Evolutionary conservation across 2,329 filamentous ascomycete species (phyloP), one percentile per base, ranked within the genome.

Genomic region (Bipolaris zeicola): DNA sequence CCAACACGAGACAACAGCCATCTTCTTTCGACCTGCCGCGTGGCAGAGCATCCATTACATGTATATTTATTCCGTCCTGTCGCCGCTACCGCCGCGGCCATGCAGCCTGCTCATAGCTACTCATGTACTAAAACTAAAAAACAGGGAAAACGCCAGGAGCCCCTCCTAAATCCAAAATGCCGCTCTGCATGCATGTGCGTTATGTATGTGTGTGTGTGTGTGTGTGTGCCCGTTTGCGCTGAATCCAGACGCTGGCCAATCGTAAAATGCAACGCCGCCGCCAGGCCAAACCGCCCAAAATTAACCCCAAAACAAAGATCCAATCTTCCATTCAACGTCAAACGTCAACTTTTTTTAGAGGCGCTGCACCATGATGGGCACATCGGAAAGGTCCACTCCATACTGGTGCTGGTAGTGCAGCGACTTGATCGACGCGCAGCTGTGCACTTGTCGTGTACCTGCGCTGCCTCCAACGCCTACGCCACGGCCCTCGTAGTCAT

Each of bases 381-480:
- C 68, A 56, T 75, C 70, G 8, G 67, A 69, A 31, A 74, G 50
- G 50, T 75, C 71, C n/a, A 71, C 65, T 7, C 70, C 71, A 36
- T 69, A 69, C 49, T 70, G 63, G 41, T 69, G 58, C 44, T 63
- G 65, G 52, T 60, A 72, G 37, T 65, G 59, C 61, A 70, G 62
- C 62, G 66, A 72, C 65, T 71, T 72, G 26, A 64, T 58, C 56
- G 66, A 70, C 7, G 70, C 68, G 28, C 58, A 57, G 38, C 66
- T 74, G 57, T 75, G 67, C 48, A 67, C 56, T 41, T 67, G 62
- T 36, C 75, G 63, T 11, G 71, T 76, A 8, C 75, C 74, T 36
- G 71, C 72, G 62, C 73, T 76, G 52, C 74, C 75, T 53, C 74
- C 68, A 13, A 77, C 60, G 5, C 72, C 72, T 18, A 63, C 64